Percentiles rank a stretch among this genome's conserved stretches.
Conservation (phyloP, 495 filamentous ascomycete genomes). For the Xylaria palmicola region DNA sequence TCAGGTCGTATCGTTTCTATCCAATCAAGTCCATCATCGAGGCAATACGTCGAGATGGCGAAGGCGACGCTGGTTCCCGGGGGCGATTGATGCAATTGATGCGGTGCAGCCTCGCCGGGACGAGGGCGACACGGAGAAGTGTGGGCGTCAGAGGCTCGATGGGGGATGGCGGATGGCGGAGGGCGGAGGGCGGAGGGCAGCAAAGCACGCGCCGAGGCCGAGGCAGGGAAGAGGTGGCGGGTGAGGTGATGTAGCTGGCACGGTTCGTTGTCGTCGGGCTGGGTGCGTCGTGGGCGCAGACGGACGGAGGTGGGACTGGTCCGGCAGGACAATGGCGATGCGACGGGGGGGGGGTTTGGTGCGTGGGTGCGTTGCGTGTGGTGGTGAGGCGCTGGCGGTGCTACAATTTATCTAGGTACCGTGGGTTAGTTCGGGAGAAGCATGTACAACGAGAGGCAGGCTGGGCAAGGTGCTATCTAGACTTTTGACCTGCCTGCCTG, state of each 20-base stretch:
- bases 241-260: too few relatives aligned
- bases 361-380: neutral
- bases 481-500: neutral
- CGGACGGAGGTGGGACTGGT: neutral
- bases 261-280: neutral
- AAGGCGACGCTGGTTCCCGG: neutral
- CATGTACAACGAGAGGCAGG: too few relatives aligned
- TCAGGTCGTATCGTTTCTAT: constrained; percentile 5
- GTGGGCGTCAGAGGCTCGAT: neutral
- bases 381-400: neutral
- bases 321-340: constrained; percentile 1
- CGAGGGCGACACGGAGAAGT: neutral
- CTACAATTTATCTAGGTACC: too few relatives aligned
- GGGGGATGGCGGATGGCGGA: neutral
- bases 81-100: constrained; percentile 15
- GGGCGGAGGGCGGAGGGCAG: neutral
- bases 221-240: too few relatives aligned
- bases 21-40: constrained; percentile 14
- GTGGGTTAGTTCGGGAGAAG: too few relatives aligned
- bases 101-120: neutral
- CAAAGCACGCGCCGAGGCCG: too few relatives aligned
- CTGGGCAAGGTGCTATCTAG: too few relatives aligned
- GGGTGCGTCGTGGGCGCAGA: neutral
- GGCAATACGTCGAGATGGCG: neutral
- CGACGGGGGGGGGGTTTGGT: constrained; percentile 1